Base-by-base conservation (phyloP, 129 eudicot genomes). In the Cynara cardunculus region DNA sequence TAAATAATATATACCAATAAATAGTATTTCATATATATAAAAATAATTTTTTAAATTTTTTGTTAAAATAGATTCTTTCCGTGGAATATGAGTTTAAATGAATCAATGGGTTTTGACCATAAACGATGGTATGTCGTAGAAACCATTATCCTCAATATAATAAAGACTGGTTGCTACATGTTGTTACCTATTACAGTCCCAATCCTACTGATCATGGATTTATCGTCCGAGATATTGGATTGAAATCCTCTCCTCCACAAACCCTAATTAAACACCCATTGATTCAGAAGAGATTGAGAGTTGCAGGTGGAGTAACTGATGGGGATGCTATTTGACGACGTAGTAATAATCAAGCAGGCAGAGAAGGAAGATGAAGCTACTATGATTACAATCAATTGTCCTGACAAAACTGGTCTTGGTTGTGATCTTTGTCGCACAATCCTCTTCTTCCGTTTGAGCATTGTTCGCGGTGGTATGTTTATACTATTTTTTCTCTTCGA, bases 351-450 rank as follows among this genome's bases (percentile, higher is more conserved):
- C 16, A 89, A 87, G 46, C 86, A 80, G 13, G 31, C 91, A 0
- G 88, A 91, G 32, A 89, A 78, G 77, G 90, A 85, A 79, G 97
- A 85, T 0, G 97, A 93, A 28, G 88, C 97, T 4, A 80, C 87
- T 24, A 91, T 93, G 4, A 91, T 93, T 2, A 93, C 98, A 0
- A 92, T 91, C 2, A 91, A 91, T 76, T 91, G 98, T 71, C 98
- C 98, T 0, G 98, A 94, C 75, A 94, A 91, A 81, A 85, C 91
- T 41, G 97, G 97, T 11, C 80, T 94, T 44, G 98, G 94, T 3
- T 94, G 91, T 88, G 98, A 94, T 85, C 94, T 94, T 81, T 94
- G 98, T 81, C 90, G 91, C 70, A 85, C 89, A 73, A 84, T 94
- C 14, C 89, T 91, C 71, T 87, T 86, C 82, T 94, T 94, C 78